These are phyloP conservation scores for Neoarthrinium moseri DNA, from an alignment of 2,329 filamentous ascomycete species.

Conservation along the genomic window DNA sequence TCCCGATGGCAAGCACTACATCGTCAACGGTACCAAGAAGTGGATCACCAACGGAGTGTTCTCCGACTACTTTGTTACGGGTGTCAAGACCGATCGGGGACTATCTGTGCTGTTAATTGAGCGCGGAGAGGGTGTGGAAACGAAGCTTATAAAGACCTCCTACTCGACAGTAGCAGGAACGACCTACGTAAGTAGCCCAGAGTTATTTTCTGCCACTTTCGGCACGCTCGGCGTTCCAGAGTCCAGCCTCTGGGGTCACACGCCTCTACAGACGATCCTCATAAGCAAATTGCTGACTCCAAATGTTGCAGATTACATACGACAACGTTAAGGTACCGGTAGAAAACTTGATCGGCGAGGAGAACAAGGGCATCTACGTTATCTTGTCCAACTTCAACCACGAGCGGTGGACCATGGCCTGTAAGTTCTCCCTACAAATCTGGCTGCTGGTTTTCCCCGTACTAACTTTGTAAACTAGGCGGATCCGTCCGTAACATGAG, in stretches of 20 bases:
- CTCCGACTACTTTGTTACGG: constrained; percentile 80
- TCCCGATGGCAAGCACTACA: constrained; percentile 70
- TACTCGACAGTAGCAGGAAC: constrained; percentile 81
- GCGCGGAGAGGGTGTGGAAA: constrained; percentile 72
- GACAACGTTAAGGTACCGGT: constrained; percentile 85
- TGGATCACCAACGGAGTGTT: constrained; percentile 85
- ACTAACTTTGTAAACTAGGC: constrained; percentile 10
- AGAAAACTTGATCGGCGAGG: constrained; percentile 73
- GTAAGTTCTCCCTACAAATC: constrained; percentile 35
- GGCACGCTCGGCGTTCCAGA: too few species aligned
- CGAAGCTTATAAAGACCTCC: constrained; percentile 74
- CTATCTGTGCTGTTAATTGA: constrained; percentile 76
- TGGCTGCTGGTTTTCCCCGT: too few species aligned
- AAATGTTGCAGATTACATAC: too few species aligned
- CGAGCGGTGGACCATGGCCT: constrained; percentile 76
- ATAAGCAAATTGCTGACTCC: too few species aligned
- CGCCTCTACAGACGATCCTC: too few species aligned
- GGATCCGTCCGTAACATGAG: constrained; percentile 34
- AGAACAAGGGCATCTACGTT: constrained; percentile 83
- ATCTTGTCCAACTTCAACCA: constrained; percentile 90
- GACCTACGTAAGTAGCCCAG: too few species aligned
- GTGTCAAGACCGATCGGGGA: constrained; percentile 75
- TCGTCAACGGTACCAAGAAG: constrained; percentile 75
- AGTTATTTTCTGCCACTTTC: too few species aligned
- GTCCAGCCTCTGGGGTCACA: too few species aligned